These are phyloP conservation scores for Capsella bursapastoris DNA, from an alignment of 345 rosid species.

Conservation along the genomic window DNA sequence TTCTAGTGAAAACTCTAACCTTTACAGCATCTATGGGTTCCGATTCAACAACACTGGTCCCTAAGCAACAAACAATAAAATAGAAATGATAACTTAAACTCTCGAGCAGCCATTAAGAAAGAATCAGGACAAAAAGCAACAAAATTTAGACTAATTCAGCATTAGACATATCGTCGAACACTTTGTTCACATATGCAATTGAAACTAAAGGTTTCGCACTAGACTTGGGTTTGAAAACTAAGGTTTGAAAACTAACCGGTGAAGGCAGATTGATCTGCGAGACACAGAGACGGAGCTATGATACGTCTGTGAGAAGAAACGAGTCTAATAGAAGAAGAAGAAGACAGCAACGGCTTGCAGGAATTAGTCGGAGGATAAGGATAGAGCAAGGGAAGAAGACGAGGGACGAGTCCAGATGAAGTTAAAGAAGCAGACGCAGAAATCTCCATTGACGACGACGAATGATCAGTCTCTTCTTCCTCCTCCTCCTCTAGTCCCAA, in stretches of 20 bases:
- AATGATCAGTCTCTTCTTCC: neutral
- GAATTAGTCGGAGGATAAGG: slow-evolving; percentile 9
- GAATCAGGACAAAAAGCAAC: neutral
- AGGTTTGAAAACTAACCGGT: slow-evolving; percentile 42
- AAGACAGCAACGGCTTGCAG: neutral
- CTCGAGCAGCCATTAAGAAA: slow-evolving; percentile 1
- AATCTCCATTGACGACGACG: slow-evolving; percentile 48
- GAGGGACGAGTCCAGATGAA: slow-evolving; percentile 31
- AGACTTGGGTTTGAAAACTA: neutral
- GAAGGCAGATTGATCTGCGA: slow-evolving; percentile 42
- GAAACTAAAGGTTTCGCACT: neutral
- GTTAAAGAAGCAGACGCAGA: slow-evolving; percentile 35
- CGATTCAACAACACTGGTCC: slow-evolving; percentile 41
- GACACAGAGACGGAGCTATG: slow-evolving; percentile 37
- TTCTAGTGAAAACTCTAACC: slow-evolving; percentile 45
- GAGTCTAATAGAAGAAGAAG: slow-evolving; percentile 12
- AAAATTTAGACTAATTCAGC: neutral
- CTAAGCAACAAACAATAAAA: slow-evolving; percentile 28
- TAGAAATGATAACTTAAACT: neutral
- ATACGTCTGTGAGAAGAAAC: slow-evolving; percentile 30
- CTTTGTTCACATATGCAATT: neutral
- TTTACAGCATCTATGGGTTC: slow-evolving; percentile 47
- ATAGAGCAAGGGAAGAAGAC: slow-evolving; percentile 30
- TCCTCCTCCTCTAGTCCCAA: slow-evolving; percentile 3
- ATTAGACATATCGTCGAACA: slow-evolving; percentile 39